These are phyloP conservation scores for Corylus avellana DNA, from an alignment of 306 rosid genomes.

Conservation along the genomic window DNA sequence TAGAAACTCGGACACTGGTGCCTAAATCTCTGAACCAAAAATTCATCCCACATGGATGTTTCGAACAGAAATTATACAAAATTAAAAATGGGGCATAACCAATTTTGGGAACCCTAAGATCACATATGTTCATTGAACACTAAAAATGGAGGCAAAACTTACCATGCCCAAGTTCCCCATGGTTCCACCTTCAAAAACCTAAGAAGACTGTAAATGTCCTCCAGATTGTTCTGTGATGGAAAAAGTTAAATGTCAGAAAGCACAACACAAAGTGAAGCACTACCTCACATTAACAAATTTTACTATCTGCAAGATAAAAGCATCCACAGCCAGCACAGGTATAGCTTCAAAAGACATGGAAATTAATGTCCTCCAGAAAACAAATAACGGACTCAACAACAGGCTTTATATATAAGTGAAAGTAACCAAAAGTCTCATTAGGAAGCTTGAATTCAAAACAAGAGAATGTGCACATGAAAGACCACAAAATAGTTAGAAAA, in stretches of 20 bases:
- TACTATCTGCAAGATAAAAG: neutral
- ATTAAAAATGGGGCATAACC: neutral
- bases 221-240: conserved; percentile 72
- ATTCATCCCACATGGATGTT: neutral
- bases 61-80: neutral
- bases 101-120: neutral
- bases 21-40: neutral
- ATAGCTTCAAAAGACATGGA: neutral
- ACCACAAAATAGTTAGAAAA: neutral
- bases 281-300: conserved; percentile 18
- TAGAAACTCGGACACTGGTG: neutral
- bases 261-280: conserved; percentile 22
- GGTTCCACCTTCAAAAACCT: conserved; percentile 94
- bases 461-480: neutral
- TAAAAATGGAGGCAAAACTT: conserved; percentile 25
- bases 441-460: neutral
- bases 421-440: neutral
- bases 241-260: conserved; percentile 43
- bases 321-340: neutral
- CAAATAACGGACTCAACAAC: neutral
- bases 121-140: neutral
- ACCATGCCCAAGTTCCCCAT: conserved; percentile 99
- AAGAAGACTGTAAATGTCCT: conserved; percentile 92
- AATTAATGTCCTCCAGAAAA: neutral
- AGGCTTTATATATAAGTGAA: neutral